Base-by-base conservation (phyloP, 305 asterid genomes). In the Fraxinus sp. region DNA sequence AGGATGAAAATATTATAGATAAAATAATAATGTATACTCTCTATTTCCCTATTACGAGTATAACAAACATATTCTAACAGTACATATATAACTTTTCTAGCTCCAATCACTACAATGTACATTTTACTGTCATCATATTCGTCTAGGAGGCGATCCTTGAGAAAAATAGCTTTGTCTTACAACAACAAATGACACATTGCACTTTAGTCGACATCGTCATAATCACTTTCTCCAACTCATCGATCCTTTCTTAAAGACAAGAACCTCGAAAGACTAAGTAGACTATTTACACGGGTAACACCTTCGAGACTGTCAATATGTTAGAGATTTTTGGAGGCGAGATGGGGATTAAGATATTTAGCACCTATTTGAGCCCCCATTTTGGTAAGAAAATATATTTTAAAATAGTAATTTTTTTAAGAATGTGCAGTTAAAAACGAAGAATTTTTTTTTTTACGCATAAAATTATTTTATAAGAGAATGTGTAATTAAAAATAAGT, bases 191-290 rank as follows among this genome's bases (percentile, higher is more conserved):
- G n/a, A 64, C 33, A 5, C 72, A 57, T 1, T 20, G 16, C 14
- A 24, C 72, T 64, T 7, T 24, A 2, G 32, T 64, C 4, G 33
- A 64, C 33, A 24, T 64, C 16, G 26, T 94, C 90, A 93, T 57
- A 91, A 80, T 98, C 97, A 93, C 85, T 93, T 95, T 81, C 98
- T 91, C 72, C 72, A 64, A 20, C 72, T 64, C 3, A 86, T 37
- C 2, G 96, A 92, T 85, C 94, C 85, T 84, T 84, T 91, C 70
- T 93, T 94, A 87, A 83, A 44, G 98, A 88, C 90, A 91, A 86
- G 90, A 94, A 92, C 88, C 99, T 88, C 0, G 98, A 98, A 16
- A 96, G 86, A 82, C 98, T 96, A 26, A 96, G 93, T 71, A 96
- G 90, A 83, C 98, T 96, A 79, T 96, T 96, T 16, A 93, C 98